Base-by-base conservation (phyloP, 75 land plant species). In the Picea sitchensis region DNA sequence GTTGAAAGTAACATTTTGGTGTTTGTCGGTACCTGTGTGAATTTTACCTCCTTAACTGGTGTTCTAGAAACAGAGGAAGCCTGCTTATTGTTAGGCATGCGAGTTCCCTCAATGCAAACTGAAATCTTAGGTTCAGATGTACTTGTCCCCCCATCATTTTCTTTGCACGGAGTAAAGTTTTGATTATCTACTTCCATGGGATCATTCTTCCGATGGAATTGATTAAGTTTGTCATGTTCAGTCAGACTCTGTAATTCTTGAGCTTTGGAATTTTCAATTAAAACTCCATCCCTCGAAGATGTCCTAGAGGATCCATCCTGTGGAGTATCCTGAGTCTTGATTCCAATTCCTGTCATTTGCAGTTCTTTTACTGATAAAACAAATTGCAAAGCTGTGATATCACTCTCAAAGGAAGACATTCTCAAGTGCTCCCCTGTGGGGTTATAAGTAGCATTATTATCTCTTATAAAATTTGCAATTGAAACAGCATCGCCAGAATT, bases 1-100 rank as follows among this genome's bases (percentile, higher is more conserved):
- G 96, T 89, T 51, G 87, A 87, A n/a, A 95, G 81, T 59, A 95
- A 82, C 74, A 86, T 91, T 73, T 63, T 91, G 8, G 90, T 82
- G 32, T 86, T 90, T 15, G 75, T 62, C 14, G 92, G 93, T 23
- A 77, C 58, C 79, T 91, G 87, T 4, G 68, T 34, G 32, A 34
- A 65, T 65, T 3, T 65, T 30, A 7, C 11, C 21, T 23, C 65
- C 23, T 64, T 9, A 11, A 64, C 23, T 13, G 34, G 30, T 14
- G 23, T 64, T 23, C 30, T 31, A 64, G 13, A 13, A 8, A 31
- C 13, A 64, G 13, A 64, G 65, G 65, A 9, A 30, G 8, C 36
- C 36, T 31, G 68, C 14, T 14, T 64, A 13, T 64, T 64, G 14
- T 2, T 30, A 64, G 65, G 65, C 23, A 64, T 1, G 1, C 23